Base-by-base conservation (phyloP, 1,284 basidiomycete genomes). In the Tilletia indica region DNA sequence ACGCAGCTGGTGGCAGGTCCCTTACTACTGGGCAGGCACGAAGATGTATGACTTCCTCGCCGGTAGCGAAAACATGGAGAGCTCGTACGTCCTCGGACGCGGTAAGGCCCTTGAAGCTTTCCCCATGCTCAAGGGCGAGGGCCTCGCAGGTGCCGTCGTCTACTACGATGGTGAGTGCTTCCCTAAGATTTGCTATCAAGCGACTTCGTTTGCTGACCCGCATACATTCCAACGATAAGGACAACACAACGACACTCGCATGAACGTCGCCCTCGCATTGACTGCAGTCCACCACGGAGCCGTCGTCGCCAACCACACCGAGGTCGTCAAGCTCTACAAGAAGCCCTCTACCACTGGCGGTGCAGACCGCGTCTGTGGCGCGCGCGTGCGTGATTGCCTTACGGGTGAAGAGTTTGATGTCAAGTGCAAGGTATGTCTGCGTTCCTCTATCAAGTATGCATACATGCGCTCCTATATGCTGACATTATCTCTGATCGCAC, bases 161-260 rank as follows among this genome's bases (percentile, higher is more conserved):
- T 98, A 98, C 86, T 97, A 98, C 78, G 96, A 99, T 82, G 94
- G 94, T 64, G 36, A 64, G 61, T 39, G 9, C 61, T 54, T 19
- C 21, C n/a, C 91, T 74, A 75, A 87, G 78, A 16, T 19, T 54
- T 31, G 39, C 47, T 9, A 45, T 45, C 42, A 45, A 45, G 14
- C 42, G 14, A 14, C 42, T 9, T 45, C 14, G 6, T 45, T 45
- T 45, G 6, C 42, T 45, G 42, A 45, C 42, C 9, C 42, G 42
- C 42, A 45, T 45, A 45, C 42, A 45, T 45, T 14, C 42, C 42
- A 14, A 14, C 61, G 36, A 4, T 19, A 34, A 64, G 61, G 61
- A 68, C 96, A 97, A 87, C 96, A 99, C 87, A 99, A 97, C 81
- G 96, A 99, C 83, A 92, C 96, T 4, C 89, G 96, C 48, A 99